Evolutionary conservation across 1,284 basidiomycete genomes (phyloP).

Genomic region (Thecaphora frezii): DNA sequence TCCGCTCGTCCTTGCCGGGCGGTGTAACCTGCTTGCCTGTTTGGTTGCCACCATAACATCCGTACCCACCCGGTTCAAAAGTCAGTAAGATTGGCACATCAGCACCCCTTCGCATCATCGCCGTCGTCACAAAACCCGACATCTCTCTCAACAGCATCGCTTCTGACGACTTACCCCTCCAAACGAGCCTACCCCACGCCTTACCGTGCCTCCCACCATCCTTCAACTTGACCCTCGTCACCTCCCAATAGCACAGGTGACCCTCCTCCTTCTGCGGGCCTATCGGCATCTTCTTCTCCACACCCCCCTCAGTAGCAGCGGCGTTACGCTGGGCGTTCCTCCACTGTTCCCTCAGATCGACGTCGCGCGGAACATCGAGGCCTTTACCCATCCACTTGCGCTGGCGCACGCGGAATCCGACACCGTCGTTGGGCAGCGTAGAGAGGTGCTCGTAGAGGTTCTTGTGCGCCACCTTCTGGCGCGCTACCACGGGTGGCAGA

Average conservation of each 20-base stretch:
- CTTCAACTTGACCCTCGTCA: slow-evolving; percentile 39
- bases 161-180: slow-evolving; percentile 37
- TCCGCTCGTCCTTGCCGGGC: slow-evolving; percentile 20
- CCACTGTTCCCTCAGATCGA: slow-evolving; percentile 17
- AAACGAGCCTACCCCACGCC: slow-evolving; percentile 40
- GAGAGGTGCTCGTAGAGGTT: slow-evolving; percentile 41
- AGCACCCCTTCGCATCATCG: background rate
- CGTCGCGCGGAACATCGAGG: slow-evolving; percentile 15
- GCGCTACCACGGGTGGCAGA: slow-evolving; percentile 19
- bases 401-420: slow-evolving; percentile 29
- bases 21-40: slow-evolving; percentile 35
- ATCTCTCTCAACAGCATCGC: background rate
- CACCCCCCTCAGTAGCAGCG: background rate
- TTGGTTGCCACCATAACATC: background rate
- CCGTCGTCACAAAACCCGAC: no score
- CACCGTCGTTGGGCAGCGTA: slow-evolving; percentile 33
- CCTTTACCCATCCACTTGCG: slow-evolving; percentile 36
- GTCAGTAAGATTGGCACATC: background rate
- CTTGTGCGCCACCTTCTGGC: slow-evolving; percentile 22
- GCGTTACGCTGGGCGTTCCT: background rate
- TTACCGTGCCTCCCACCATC: slow-evolving; percentile 42
- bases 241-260: slow-evolving; percentile 38
- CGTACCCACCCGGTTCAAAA: no score
- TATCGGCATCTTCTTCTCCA: background rate
- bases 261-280: slow-evolving; percentile 8